Base-by-base conservation (phyloP, 1,139 yeast species). In the Schizosaccharomyces versatilis region DNA sequence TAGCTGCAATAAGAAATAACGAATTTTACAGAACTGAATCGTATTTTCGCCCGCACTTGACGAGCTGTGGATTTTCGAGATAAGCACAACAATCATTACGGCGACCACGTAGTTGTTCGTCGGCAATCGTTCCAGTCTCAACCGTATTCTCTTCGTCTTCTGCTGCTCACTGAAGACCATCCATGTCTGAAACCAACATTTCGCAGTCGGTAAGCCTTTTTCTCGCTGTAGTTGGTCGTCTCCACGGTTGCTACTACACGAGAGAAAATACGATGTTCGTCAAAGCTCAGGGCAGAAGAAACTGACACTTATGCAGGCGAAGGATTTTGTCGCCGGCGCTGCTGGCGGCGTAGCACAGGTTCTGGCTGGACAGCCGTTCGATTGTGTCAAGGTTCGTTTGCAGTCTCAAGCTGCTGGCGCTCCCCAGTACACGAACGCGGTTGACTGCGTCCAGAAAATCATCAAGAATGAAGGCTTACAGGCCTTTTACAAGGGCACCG, bases 271-370 rank as follows among this genome's bases (percentile, higher is more conserved):
- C 3, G 6, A 39, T 39, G 3, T 2, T 39, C 12, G 41, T 14
- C 14, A 39, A 39, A 14, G 41, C 14, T 39, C 14, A 39, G 41
- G 6, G 12, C 14, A 12, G 41, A 12, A 39, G 14, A 39, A 14
- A 39, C 12, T 24, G 32, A 24, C 32, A 24, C 5, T 15, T 42
- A 12, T 14, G 7, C 19, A 42, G 48, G 53, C 73, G 39, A 86
- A 85, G 64, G 96, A 88, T 66, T 75, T 88, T 54, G 71, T 83
- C 59, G 94, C 94, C 6, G 97, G 96, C 9, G 86, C 95, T 40
- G 74, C 84, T 64, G 96, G 96, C 58, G 97, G 97, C 57, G 78
- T 88, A 52, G 86, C 95, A 14, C 97, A 88, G 69, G 96, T 88
- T 12, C 71, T 88, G 52, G 84, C 82, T n/a, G 96, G 96, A 39